Evolutionary conservation across 345 rosid species (phyloP), one percentile per base, ranked within the genome.

Genomic region (Raphanus sativus): DNA sequence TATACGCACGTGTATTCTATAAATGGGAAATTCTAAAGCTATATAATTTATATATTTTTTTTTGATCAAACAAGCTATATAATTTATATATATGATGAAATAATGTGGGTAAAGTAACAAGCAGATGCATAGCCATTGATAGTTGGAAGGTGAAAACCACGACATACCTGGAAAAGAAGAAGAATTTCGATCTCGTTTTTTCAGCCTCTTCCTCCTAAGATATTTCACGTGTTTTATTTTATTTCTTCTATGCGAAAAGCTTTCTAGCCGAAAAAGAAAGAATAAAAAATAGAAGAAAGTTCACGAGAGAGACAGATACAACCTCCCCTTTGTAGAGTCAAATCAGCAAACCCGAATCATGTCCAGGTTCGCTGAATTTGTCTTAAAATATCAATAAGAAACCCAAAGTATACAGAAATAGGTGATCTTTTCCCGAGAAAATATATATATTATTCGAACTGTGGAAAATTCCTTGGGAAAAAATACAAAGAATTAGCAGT

Each of bases 151-250:
- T 78, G 56, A 67, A 65, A 73, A 73, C 6, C 10, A 67, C n/a
- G 62, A 79, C 74, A 34, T 28, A 79, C 82, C 75, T 68, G 82
- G 74, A 67, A 78, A 66, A 78, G 33, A 28, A 59, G 73, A 65
- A 66, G 26, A 17, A 62, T 58, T 62, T 79, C 70, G 67, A 68
- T 68, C 74, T 67, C 65, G 25, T 25, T 72, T 28, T 59, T 59
- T 15, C 26, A 34, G 34, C 40, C 58, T 24, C 62, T 59, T 72
- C 33, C 56, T 48, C 73, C 33, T 4, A 45, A 78, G 50, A 61
- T 52, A 34, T 62, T 79, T 62, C 66, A 74, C 66, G 64, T 62
- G 71, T 8, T 62, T 60, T 34, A 1, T 10, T 60, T 48, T 25
- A 29, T 62, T 29, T 65, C 1, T 64, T 59, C 21, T 59, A 12